Evolutionary conservation across 2,329 filamentous ascomycete genomes (phyloP).

Genomic region (Berkeleyomyces basicola): DNA sequence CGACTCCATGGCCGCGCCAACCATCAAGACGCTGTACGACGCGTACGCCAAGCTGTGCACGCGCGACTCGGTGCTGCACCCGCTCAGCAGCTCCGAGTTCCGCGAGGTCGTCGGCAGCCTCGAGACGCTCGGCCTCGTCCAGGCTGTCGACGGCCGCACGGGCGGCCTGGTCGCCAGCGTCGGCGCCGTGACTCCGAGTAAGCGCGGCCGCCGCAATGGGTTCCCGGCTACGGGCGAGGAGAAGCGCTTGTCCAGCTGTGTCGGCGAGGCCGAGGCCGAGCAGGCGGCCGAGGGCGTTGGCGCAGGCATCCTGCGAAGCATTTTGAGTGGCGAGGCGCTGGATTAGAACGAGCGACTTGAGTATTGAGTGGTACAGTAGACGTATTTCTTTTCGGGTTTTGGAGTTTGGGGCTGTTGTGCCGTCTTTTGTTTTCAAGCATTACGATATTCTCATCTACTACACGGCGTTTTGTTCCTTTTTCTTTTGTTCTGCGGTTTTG

Average conservation of each 20-base stretch:
- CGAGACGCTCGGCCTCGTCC: constrained; percentile 72
- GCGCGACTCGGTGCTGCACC: constrained; percentile 73
- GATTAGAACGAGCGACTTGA: constrained; percentile 23
- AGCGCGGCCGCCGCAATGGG: constrained; percentile 42
- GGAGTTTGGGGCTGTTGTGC: neutral
- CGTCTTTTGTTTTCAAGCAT: neutral
- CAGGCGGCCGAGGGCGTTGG: constrained; percentile 48
- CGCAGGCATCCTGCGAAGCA: constrained; percentile 43
- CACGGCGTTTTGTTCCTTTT: too few relatives aligned
- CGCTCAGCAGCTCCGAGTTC: constrained; percentile 82
- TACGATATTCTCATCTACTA: too few relatives aligned
- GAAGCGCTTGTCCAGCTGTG: constrained; percentile 59
- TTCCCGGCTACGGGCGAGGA: constrained; percentile 48
- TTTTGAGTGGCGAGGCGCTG: constrained; percentile 43
- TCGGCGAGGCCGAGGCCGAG: constrained; percentile 64
- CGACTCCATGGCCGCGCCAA: constrained; percentile 45
- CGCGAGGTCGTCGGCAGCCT: constrained; percentile 79
- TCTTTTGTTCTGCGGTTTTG: too few relatives aligned
- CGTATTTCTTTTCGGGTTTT: neutral
- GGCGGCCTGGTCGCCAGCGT: constrained; percentile 40
- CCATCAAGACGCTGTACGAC: constrained; percentile 68
- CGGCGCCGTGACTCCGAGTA: constrained; percentile 49
- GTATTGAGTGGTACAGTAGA: neutral
- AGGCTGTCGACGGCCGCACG: constrained; percentile 50
- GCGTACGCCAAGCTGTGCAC: constrained; percentile 73